Evolutionary conservation across 768 basidiomycete genomes (phyloP).

Genomic region (Galerina sulciceps): DNA sequence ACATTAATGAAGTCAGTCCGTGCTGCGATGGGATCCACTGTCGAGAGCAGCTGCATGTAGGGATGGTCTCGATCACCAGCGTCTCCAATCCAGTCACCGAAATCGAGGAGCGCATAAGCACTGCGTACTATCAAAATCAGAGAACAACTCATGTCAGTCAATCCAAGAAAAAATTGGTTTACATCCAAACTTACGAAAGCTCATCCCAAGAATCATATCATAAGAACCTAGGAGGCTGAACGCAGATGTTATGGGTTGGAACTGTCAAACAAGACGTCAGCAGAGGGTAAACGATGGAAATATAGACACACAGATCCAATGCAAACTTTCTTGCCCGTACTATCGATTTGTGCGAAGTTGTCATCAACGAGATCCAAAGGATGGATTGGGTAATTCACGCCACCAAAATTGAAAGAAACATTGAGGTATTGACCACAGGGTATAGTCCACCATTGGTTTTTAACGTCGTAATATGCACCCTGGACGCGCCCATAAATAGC

Average conservation of each 20-base stretch:
- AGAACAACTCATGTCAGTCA: slow-evolving; percentile 3
- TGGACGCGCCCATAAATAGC: slow-evolving; percentile 81
- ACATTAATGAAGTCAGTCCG: slow-evolving; percentile 68
- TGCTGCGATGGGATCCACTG: slow-evolving; percentile 55
- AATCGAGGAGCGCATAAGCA: slow-evolving; percentile 72
- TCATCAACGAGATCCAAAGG: slow-evolving; percentile 71
- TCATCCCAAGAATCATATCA: slow-evolving; percentile 85
- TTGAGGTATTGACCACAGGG: slow-evolving; percentile 79
- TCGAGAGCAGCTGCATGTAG: slow-evolving; percentile 70
- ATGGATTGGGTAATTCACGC: slow-evolving; percentile 69
- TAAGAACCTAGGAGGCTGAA: slow-evolving; percentile 79
- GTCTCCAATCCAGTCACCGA: slow-evolving; percentile 65
- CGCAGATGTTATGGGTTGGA: slow-evolving; percentile 83
- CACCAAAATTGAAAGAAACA: slow-evolving; percentile 73
- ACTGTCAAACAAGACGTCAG: slow-evolving; percentile 43
- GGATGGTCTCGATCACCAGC: slow-evolving; percentile 55
- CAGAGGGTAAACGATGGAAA: not conserved
- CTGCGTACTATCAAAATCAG: slow-evolving; percentile 64
- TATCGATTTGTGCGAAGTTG: slow-evolving; percentile 54
- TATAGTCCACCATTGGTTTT: slow-evolving; percentile 66
- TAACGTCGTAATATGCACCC: slow-evolving; percentile 66
- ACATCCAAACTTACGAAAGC: slow-evolving; percentile 57
- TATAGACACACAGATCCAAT: slow-evolving; percentile 62
- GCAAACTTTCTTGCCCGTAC: slow-evolving; percentile 59
- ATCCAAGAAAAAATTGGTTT: not conserved